phyloP scores from a whole-genome alignment of 306 rosid species.

The Quercus bicolor region DNA sequence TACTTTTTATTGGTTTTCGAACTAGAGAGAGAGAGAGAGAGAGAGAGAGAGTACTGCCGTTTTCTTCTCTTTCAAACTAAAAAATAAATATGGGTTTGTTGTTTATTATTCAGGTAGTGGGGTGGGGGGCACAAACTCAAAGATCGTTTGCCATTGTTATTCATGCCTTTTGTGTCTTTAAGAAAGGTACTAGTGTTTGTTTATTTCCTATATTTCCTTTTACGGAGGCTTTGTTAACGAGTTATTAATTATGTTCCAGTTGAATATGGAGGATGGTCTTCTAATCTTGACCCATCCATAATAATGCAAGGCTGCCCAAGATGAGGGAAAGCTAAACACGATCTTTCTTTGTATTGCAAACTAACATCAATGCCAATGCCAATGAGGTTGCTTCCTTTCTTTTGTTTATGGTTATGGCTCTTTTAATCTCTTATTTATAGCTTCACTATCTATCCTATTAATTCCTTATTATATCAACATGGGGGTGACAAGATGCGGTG shows the following conservation, averaged over 20 bases:
- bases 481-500: neutral
- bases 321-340: constrained; percentile 82
- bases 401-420: neutral
- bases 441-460: no score
- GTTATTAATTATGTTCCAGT: constrained; percentile 36
- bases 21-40: no score
- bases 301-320: constrained; percentile 81
- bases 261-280: constrained; percentile 83
- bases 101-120: no score
- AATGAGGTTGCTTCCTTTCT: constrained; percentile 49
- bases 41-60: no score
- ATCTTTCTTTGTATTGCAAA: constrained; percentile 96
- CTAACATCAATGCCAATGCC: constrained; percentile 98
- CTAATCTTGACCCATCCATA: constrained; percentile 52
- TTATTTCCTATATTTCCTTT: neutral
- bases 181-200: constrained; percentile 81
- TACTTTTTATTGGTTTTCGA: no score
- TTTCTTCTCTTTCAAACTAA: no score
- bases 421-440: neutral
- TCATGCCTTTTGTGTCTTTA: constrained; percentile 87
- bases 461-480: no score
- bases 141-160: constrained; percentile 90
- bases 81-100: no score
- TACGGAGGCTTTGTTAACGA: neutral
- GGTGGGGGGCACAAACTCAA: constrained; percentile 95